Base-by-base conservation (phyloP, 345 rosid species). In the Viola odorata region DNA sequence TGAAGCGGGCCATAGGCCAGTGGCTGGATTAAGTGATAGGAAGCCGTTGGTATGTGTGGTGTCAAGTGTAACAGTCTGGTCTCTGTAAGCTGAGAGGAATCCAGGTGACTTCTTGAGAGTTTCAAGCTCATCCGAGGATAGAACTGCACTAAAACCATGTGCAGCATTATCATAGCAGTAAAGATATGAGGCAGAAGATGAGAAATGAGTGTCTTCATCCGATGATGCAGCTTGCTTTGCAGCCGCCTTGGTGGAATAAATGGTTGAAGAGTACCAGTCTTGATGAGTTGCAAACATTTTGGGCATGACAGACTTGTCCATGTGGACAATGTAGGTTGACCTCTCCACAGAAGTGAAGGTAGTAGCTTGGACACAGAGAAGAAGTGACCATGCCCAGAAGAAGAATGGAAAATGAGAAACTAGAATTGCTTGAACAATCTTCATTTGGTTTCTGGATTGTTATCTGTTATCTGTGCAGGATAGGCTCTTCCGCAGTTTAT, bases 251-350 rank as follows among this genome's bases (percentile, higher is more conserved):
- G 64, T 3, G 39, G 76, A 61, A 38, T 53, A 45, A 17, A 68
- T 42, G 23, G 64, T 57, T 44, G 73, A 65, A 17, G 54, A 37
- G 60, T 71, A 72, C 80, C 73, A 76, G 12, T 40, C 53, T 0
- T 49, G 65, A 64, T 71, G 80, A 55, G 56, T 57, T 0, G 58
- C 7, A 49, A 76, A 76, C 14, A 38, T 58, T 49, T 57, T 64
- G 36, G 82, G 80, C 82, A 78, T 75, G 5, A 47, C 32, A 32
- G 62, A 64, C 39, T 62, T 70, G 65, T 78, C 73, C 79, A 78
- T 75, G 64, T 72, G 77, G 13, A 78, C 70, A 50, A 78, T 78
- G 45, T 69, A 73, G 2, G 73, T 50, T 0, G 58, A 39, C 53
- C 73, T 62, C 44, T 56, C 64, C 2, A 45, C 54, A 0, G 54